Evolutionary conservation across 306 rosid genomes (phyloP).

Genomic region (Inga laurina): DNA sequence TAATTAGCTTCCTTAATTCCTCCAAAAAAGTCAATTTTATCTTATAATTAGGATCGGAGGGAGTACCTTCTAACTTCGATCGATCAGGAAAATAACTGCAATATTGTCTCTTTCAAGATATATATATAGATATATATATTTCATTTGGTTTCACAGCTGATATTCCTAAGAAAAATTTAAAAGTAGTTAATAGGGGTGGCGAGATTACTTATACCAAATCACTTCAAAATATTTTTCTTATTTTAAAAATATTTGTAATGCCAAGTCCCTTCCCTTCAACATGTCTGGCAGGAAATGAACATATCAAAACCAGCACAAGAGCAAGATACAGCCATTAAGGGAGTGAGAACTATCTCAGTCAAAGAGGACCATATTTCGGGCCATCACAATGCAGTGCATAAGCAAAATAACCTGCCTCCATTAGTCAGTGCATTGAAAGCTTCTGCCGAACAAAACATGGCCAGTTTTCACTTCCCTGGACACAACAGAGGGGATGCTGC

Average conservation of each 20-base stretch:
- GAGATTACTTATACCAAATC: neutral
- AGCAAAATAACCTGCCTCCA: conserved; percentile 53
- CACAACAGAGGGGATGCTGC: conserved; percentile 97
- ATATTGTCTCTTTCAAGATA: neutral
- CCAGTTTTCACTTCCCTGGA: conserved; percentile 90
- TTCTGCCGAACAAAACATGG: conserved; percentile 61
- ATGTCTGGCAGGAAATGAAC: conserved; percentile 43
- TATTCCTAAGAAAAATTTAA: neutral
- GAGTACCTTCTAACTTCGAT: neutral
- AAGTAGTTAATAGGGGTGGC: neutral
- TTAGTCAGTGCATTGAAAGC: conserved; percentile 69
- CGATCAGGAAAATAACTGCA: neutral
- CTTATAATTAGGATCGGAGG: too few species aligned
- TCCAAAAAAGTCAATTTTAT: too few species aligned
- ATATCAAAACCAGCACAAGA: neutral
- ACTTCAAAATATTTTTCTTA: neutral
- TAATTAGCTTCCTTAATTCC: too few species aligned
- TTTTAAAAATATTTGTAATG: neutral
- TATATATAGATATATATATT: neutral
- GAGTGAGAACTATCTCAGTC: conserved; percentile 9
- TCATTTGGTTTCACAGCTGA: neutral
- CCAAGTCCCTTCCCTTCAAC: neutral
- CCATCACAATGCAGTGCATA: conserved; percentile 15
- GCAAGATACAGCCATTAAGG: conserved; percentile 29
- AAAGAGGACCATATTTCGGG: conserved; percentile 24